Base-by-base conservation (phyloP, 164 flowering plant genomes). In the Kalanchoe fedtschenkoi region DNA sequence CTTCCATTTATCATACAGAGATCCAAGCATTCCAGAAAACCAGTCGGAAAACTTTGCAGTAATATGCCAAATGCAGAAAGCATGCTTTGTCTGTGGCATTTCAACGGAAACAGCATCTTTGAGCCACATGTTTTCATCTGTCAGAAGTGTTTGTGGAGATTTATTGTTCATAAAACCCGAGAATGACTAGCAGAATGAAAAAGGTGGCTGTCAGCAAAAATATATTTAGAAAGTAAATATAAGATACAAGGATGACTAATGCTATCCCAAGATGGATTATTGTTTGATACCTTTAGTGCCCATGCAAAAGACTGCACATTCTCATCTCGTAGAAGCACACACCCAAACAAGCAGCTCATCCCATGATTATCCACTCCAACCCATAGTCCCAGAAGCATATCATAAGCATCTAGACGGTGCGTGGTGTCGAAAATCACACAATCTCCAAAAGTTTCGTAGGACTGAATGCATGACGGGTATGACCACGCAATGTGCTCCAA, bases 281-380 rank as follows among this genome's bases (percentile, higher is more conserved):
- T 24, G 39, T 51, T 30, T 53, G 62, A 65, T 77, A 89, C 91
- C 89, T 89, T 85, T 78, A 85, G 62, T 58, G 88, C 89, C 96
- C 93, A 89, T 3, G 88, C 78, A 74, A 89, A 89, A 21, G 89
- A 83, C 53, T 76, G 81, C 67, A 79, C 51, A 63, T 77, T 86
- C 71, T 86, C 96, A 79, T 86, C 92, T 68, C 81, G 75, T 22
- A 86, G 68, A 70, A 89, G 87, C 60, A 77, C 83, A 69, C 96
- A 84, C 34, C 91, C 83, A 67, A 85, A 89, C 54, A 83, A 80
- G 65, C 85, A 82, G 58, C 65, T 72, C 67, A 64, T 69, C n/a
- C 96, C 93, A 78, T 82, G 82, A 73, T 82, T 86, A 68, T 89
- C 91, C 39, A 86, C 80, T 57, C 96, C 96, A 75, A 89, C 61